Evolutionary conservation across 768 basidiomycete species (phyloP).

Genomic region (Naganishia randhawae): DNA sequence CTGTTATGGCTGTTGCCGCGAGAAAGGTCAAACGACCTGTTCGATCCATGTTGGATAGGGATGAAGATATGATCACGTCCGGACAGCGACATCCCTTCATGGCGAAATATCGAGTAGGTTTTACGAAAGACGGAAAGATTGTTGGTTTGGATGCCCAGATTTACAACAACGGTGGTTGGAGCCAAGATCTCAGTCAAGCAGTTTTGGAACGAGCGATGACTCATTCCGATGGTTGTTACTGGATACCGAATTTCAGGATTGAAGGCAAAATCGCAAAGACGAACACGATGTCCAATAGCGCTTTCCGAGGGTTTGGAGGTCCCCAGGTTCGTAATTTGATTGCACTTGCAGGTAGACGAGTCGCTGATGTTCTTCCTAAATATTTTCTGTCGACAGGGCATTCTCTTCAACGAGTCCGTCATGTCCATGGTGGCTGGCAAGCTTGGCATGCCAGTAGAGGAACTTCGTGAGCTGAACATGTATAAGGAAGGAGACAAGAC

Average conservation of each 20-base stretch:
- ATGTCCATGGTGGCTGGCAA: constrained; percentile 36
- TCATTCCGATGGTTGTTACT: constrained; percentile 35
- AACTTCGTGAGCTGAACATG: constrained; percentile 36
- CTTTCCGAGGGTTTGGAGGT: constrained; percentile 38
- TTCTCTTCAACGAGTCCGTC: constrained; percentile 35
- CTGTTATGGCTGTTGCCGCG: constrained; percentile 35
- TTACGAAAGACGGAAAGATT: constrained; percentile 36
- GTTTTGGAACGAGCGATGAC: constrained; percentile 39
- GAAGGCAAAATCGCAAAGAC: constrained; percentile 37
- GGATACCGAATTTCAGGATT: constrained; percentile 35
- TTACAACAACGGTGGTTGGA: constrained; percentile 40
- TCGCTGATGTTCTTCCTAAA: neutral
- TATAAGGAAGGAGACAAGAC: constrained; percentile 35
- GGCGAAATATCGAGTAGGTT: constrained; percentile 35
- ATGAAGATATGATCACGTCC: constrained; percentile 38
- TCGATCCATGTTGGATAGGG: constrained; percentile 38
- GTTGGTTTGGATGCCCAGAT: constrained; percentile 34
- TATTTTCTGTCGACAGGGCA: constrained; percentile 32
- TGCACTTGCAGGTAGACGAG: neutral
- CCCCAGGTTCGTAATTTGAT: constrained; percentile 19
- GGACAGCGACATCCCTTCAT: constrained; percentile 41
- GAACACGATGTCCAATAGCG: constrained; percentile 41
- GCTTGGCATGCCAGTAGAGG: constrained; percentile 35
- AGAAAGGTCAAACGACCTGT: constrained; percentile 35
- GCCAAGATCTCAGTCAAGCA: constrained; percentile 37